These are phyloP conservation scores for Galerina sulciceps DNA, from an alignment of 768 basidiomycete species.

Conservation along the genomic window DNA sequence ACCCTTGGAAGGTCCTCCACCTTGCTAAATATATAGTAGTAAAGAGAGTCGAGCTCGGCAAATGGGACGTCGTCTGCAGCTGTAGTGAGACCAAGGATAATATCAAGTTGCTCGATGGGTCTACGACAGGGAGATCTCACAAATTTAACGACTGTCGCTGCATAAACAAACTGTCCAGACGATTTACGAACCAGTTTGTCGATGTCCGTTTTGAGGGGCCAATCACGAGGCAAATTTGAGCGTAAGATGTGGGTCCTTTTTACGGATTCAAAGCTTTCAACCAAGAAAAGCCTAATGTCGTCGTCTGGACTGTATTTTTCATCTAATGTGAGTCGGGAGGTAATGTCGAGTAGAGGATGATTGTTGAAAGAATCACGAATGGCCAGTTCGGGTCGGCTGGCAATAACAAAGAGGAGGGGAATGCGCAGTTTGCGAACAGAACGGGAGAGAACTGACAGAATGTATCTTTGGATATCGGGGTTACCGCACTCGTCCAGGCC, in stretches of 20 bases:
- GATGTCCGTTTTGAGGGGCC: conserved; percentile 6
- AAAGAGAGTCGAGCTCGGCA: conserved; percentile 11
- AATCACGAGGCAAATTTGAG: background rate
- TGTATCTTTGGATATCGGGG: conserved; percentile 1
- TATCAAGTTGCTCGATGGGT: background rate
- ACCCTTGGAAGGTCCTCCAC: conserved; percentile 1
- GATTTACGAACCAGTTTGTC: conserved; percentile 7
- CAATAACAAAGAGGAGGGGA: conserved; percentile 6
- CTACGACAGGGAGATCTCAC: background rate
- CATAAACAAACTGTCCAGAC: conserved; percentile 15
- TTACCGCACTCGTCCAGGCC: conserved; percentile 23
- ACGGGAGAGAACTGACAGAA: background rate
- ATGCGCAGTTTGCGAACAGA: background rate
- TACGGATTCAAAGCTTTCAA: background rate
- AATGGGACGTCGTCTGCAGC: conserved; percentile 2
- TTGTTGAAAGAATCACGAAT: background rate
- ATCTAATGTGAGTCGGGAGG: background rate
- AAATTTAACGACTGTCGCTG: conserved; percentile 9
- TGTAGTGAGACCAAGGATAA: background rate
- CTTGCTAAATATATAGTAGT: conserved; percentile 2
- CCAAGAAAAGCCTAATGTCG: conserved; percentile 4
- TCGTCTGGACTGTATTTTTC: conserved; percentile 4
- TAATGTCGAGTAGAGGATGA: background rate
- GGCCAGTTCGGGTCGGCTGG: conserved; percentile 13
- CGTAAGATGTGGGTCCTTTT: background rate